Percentiles rank a stretch among this genome's conserved stretches.
Conservation (phyloP, 202 grass and related monocot genomes). For the Dendrocalamus latiflorus region DNA sequence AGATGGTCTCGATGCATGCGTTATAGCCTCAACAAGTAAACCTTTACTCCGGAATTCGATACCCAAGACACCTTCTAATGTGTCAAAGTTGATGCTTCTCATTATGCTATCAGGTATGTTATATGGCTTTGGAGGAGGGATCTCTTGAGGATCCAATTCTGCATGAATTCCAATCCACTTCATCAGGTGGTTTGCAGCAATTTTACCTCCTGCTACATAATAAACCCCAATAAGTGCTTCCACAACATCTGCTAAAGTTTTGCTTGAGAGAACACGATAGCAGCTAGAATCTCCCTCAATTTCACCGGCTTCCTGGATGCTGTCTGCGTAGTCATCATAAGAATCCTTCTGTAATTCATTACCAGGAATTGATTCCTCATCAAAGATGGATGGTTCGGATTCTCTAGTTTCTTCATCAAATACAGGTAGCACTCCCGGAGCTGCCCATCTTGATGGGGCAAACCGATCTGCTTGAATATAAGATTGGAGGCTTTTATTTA, state of each 20-base stretch:
- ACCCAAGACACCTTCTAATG: constrained; percentile 60
- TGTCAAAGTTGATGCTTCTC: constrained; percentile 84
- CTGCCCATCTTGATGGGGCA: constrained; percentile 97
- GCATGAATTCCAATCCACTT: constrained; percentile 95
- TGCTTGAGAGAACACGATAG: constrained; percentile 95
- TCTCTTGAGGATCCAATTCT: constrained; percentile 66
- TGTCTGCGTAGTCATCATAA: constrained; percentile 56
- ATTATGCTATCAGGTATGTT: constrained; percentile 82
- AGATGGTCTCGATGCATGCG: constrained; percentile 88
- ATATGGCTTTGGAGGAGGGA: constrained; percentile 76
- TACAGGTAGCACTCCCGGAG: constrained; percentile 90
- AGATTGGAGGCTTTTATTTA: constrained; percentile 83
- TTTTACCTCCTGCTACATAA: constrained; percentile 89
- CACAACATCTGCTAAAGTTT: constrained; percentile 97
- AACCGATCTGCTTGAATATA: constrained; percentile 98
- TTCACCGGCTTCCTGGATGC: constrained; percentile 87
- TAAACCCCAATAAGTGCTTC: constrained; percentile 97
- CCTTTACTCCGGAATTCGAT: constrained; percentile 75
- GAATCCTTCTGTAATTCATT: constrained; percentile 38
- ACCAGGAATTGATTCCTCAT: constrained; percentile 42
- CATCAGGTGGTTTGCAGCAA: constrained; percentile 95
- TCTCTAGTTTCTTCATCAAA: constrained; percentile 95
- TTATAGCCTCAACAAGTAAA: constrained; percentile 86
- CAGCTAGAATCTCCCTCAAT: constrained; percentile 92
- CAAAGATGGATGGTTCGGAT: constrained; percentile 61